Evolutionary conservation across 139 green algal species (phyloP).

Genomic region (Edaphochlamys debaryana): DNA sequence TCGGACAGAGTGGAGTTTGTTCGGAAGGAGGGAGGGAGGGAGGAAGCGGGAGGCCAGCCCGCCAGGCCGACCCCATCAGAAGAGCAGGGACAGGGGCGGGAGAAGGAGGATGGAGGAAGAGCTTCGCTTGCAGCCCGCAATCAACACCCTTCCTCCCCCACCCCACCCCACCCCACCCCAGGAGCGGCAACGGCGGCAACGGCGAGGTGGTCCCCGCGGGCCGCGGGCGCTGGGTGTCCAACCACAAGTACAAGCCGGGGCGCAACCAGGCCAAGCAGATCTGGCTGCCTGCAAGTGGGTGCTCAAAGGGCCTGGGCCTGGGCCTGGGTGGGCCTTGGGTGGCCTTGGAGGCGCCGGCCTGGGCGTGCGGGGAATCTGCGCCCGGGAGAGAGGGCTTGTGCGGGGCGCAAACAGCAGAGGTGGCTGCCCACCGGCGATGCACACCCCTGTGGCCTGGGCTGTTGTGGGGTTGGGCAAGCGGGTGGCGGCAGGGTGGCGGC

Average conservation of each 20-base stretch:
- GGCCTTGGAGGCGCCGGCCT: too few species aligned
- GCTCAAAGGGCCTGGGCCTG: too few species aligned
- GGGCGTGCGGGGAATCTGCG: too few species aligned
- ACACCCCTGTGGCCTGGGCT: too few species aligned
- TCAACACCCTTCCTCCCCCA: background rate
- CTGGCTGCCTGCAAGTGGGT: conserved; percentile 71
- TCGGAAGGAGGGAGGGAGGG: background rate
- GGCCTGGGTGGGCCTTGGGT: too few species aligned
- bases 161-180: conserved; percentile 26
- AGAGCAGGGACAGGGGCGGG: too few species aligned
- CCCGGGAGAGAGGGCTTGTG: too few species aligned
- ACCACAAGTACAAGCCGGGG: conserved; percentile 85
- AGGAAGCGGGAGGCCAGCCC: background rate
- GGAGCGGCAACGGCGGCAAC: conserved; percentile 73
- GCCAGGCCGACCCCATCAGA: background rate
- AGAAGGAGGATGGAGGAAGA: too few species aligned
- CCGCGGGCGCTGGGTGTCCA: conserved; percentile 71
- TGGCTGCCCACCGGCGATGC: too few species aligned
- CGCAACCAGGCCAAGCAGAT: conserved; percentile 76
- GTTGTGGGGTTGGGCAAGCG: too few species aligned
- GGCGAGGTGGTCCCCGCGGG: conserved; percentile 75
- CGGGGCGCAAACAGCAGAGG: too few species aligned
- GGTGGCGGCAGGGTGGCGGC: too few species aligned
- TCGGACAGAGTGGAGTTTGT: background rate
- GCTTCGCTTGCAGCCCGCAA: background rate